Conservation (phyloP, 2,329 filamentous ascomycete species). For the Dactylellina leptospora region DNA sequence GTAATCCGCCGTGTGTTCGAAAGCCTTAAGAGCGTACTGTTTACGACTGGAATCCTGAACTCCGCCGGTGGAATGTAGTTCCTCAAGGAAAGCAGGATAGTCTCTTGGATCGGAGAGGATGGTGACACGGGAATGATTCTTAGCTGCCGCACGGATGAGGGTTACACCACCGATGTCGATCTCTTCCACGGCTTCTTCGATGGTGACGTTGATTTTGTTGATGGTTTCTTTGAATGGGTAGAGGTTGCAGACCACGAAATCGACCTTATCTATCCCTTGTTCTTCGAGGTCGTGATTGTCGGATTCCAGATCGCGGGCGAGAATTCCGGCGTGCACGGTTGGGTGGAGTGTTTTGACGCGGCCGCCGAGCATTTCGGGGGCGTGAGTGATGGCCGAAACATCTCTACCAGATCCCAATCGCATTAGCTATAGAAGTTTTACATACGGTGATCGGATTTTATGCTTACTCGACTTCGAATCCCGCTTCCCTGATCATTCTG, state of each 20-base stretch:
- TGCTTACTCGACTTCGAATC: slow-evolving; percentile 86
- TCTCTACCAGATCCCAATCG: slow-evolving; percentile 69
- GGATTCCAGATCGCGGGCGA: slow-evolving; percentile 90
- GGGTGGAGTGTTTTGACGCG: slow-evolving; percentile 96
- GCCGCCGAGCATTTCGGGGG: slow-evolving; percentile 94
- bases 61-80: slow-evolving; percentile 76
- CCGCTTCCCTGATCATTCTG: slow-evolving; percentile 94
- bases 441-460: not conserved
- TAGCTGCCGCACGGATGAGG: slow-evolving; percentile 92
- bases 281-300: slow-evolving; percentile 97
- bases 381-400: slow-evolving; percentile 94
- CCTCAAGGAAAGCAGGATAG: slow-evolving; percentile 91
- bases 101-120: slow-evolving; percentile 94
- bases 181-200: slow-evolving; percentile 96
- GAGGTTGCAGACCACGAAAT: slow-evolving; percentile 97
- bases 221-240: slow-evolving; percentile 99
- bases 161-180: slow-evolving; percentile 99
- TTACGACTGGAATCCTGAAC: slow-evolving; percentile 86
- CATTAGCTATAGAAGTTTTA: not conserved
- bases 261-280: slow-evolving; percentile 93
- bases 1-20: slow-evolving; percentile 97
- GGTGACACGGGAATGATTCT: slow-evolving; percentile 95
- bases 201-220: slow-evolving; percentile 94
- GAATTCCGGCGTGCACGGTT: slow-evolving; percentile 83
- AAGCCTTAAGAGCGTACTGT: slow-evolving; percentile 93